Base-by-base conservation (phyloP, 768 basidiomycete species). In the Tephrocybe sp. region DNA sequence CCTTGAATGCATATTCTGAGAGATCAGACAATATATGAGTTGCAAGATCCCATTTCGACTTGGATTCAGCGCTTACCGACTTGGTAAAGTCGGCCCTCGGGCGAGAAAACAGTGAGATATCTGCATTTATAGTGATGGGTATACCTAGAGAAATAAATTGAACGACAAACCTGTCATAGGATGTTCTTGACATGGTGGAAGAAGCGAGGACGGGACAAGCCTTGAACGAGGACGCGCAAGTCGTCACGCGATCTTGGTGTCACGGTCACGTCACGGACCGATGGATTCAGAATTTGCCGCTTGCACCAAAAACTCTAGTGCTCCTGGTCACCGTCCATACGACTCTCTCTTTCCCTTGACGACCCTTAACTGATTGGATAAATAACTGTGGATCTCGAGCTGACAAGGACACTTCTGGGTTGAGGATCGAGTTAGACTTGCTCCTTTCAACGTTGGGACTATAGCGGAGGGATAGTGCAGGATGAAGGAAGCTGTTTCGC, bases 1-100 rank as follows among this genome's bases (percentile, higher is more conserved):
- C 97, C 71, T 98, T 99, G 86, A 98, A 98, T 22, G 97, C 96
- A 78, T 98, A 98, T 74, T 98, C 95, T 98, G 61, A 30, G 13
- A 53, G 11, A 44, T 45, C 27, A 53, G 47, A 47, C 19, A 18
- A 24, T 51, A 52, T 55, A 51, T 59, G 44, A 49, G 52, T 43
- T 49, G 18, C 28, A 34, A 32, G 35, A 32, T 44, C 36, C 44
- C 38, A 37, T 41, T 21, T 25, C 30, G 12, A 49, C 52, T 40
- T 39, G 15, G 24, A 48, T 46, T 30, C 15, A 36, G 36, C 12
- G 49, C 47, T 40, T 89, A 91, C 93, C 97, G 66, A 98, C 96
- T 94, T 99, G 97, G 66, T 98, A 99, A 51, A 99, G 74, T 49
- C 96, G 84, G 32, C 97, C 97, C 74, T 99, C 93, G 2, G 94